These are phyloP conservation scores for Colletotrichum cereale DNA, from an alignment of 2,329 filamentous ascomycete genomes.

Conservation along the genomic window DNA sequence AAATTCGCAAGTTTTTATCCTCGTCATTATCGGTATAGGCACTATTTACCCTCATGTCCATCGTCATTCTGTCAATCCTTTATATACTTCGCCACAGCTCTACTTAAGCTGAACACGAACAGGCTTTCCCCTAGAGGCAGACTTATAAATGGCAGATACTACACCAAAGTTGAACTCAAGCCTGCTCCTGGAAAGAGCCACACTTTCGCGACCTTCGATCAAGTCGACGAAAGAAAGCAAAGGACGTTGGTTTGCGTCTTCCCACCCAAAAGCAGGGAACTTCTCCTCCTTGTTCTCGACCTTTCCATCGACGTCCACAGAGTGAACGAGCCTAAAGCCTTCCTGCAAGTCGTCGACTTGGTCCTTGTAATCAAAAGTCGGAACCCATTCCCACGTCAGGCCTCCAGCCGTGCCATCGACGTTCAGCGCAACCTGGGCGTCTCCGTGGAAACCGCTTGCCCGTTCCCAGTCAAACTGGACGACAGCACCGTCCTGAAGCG, in stretches of 20 bases:
- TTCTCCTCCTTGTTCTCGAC: slow-evolving; percentile 6
- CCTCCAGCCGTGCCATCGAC: slow-evolving; percentile 18
- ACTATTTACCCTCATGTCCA: not conserved
- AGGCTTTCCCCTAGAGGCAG: not conserved
- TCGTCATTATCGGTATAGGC: not conserved
- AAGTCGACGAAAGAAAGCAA: slow-evolving; percentile 23
- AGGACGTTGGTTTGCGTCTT: slow-evolving; percentile 18
- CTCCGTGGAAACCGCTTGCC: slow-evolving; percentile 24
- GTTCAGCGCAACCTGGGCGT: not conserved
- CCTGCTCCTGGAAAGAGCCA: not conserved
- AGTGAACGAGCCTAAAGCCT: slow-evolving; percentile 3
- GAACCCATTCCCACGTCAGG: slow-evolving; percentile 26
- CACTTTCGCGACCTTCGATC: slow-evolving; percentile 11
- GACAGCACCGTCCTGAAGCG: not conserved
- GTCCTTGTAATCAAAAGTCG: slow-evolving; percentile 19
- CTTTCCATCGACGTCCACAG: slow-evolving; percentile 2
- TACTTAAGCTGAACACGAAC: not conserved
- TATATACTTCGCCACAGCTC: not conserved
- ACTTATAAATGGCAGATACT: slow-evolving; percentile 24
- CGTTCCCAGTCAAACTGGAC: slow-evolving; percentile 16
- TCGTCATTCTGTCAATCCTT: not conserved
- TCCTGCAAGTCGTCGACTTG: slow-evolving; percentile 5
- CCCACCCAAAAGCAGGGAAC: slow-evolving; percentile 26
- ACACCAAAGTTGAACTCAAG: slow-evolving; percentile 27
- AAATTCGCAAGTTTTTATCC: too few relatives aligned